Evolutionary conservation across 139 green algal genomes (phyloP), one percentile per base, ranked within the genome.

Genomic region (Zygnema cylindricum): DNA sequence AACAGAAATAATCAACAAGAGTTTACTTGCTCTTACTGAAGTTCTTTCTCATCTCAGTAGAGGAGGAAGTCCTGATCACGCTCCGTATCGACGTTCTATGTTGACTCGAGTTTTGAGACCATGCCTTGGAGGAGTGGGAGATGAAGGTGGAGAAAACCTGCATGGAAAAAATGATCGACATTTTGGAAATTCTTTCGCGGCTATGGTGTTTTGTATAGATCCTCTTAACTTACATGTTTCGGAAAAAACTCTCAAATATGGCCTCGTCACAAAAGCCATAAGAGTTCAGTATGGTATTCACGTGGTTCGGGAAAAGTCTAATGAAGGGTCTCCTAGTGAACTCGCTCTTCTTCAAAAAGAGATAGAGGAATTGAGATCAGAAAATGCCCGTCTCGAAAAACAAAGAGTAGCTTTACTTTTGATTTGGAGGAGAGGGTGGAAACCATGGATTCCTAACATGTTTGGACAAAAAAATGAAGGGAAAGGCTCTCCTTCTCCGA

Each of bases 1-100:
- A 94, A 95, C 96, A 36, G 98, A 96, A 87, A 94, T 93, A 85
- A 99, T 99, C 93, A 99, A 99, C 93, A 96, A 97, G 93, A 95
- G 89, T 32, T 94, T 99, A 25, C 94, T 85, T 49, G 89, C 92
- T 2, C 93, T 99, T 42, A 96, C 96, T 0, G 96, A 98, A 79
- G 96, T 99, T 1, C 98, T 99, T 76, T 77, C 40, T 16, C 78
- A 86, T 36, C 25, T 75, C 55, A 86, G 88, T 43, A 7, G 49
- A 63, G 42, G 39, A 49, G 25, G 63, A 16, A 77, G 89, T 38
- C 54, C 82, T 36, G 84, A 86, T 41, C 91, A 91, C 87, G 54
- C 92, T 35, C 91, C 91, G 32, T 93, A 93, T 84, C 77, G 89
- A 83, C 98, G 98, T 94, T 96, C 92, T 88, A 98, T 98, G 95